Base-by-base conservation (phyloP, 805 yeast species). In the Torulaspora indica region DNA sequence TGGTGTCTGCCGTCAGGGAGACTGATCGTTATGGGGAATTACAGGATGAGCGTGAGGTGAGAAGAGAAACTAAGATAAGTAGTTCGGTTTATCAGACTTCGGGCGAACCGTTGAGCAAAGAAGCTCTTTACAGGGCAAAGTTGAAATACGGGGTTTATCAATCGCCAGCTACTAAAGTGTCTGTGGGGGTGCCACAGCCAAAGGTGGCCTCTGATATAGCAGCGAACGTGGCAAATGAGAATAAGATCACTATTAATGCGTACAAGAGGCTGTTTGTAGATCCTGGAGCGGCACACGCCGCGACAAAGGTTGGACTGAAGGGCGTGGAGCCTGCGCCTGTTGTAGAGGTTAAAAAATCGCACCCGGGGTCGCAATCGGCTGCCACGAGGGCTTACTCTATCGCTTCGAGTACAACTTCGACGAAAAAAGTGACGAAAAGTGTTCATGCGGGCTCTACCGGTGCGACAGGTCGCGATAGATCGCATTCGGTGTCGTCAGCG, bases 41-140 rank as follows among this genome's bases (percentile, higher is more conserved):
- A 15, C 42, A 31, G 18, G 20, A 31, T 15, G 36, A 38, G 5
- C 28, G 34, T 39, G 37, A 31, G 28, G 30, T 46, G 6, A 30
- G 27, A 25, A 40, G 33, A n/a, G 38, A 37, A 14, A 36, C 33
- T 22, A 37, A 32, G 32, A 29, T 38, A 3, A 27, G 35, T 10
- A 40, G 46, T 9, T 66, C 75, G 0, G 80, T 78, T 40, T 85
- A 85, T 62, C 88, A 82, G 59, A 72, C 78, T 36, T 72, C 77
- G 51, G 90, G 87, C 8, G 79, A 78, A 56, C 88, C 87, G 9
- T 70, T 85, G 45, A 79, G 87, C 33, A 79, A 77, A 53, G 86
- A 82, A 60, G 93, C 93, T 5, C 66, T 81, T 44, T 85, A 84
- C 67, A 81, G 77, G 54, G 90, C 87, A 43, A 81, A 81, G 54